phyloP scores from a whole-genome alignment of 192 early-diverging fungal genomes.

The Radiomyces spectabilis region DNA sequence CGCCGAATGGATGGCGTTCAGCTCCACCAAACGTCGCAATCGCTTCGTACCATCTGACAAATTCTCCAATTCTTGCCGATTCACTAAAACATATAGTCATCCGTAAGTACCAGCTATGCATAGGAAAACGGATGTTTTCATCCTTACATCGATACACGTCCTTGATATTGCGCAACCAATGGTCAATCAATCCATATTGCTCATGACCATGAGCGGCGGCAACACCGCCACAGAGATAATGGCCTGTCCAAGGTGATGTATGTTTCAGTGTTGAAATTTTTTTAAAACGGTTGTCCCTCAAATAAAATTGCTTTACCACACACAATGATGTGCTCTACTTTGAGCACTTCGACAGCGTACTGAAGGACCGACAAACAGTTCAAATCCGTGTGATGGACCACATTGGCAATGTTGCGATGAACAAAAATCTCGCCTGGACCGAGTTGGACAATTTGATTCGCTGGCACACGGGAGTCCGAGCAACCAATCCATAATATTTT shows the following conservation, averaged over 20 bases:
- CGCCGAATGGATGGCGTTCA: slow-evolving; percentile 73
- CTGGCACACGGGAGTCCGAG: slow-evolving; percentile 88
- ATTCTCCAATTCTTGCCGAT: not conserved
- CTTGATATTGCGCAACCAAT: slow-evolving; percentile 85
- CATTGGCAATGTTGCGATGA: slow-evolving; percentile 96
- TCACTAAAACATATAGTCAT: not conserved
- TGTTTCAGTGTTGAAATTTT: too few relatives aligned
- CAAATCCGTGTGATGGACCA: slow-evolving; percentile 74
- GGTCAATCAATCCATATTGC: slow-evolving; percentile 75
- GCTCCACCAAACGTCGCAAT: slow-evolving; percentile 41
- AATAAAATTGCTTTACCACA: slow-evolving; percentile 49
- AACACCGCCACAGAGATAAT: slow-evolving; percentile 70
- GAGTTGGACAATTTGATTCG: slow-evolving; percentile 62
- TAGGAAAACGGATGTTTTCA: slow-evolving; percentile 35
- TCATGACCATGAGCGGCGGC: slow-evolving; percentile 49
- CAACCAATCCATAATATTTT: slow-evolving; percentile 88
- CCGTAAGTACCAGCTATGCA: not conserved
- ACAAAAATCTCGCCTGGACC: slow-evolving; percentile 89
- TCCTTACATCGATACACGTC: slow-evolving; percentile 65
- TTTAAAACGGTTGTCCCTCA: too few relatives aligned
- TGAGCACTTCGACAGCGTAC: slow-evolving; percentile 87
- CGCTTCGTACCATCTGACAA: not conserved
- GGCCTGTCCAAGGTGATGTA: slow-evolving; percentile 33
- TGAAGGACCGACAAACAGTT: slow-evolving; percentile 81
- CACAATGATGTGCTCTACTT: slow-evolving; percentile 90